These are phyloP conservation scores for Tylopilus felleus DNA, from an alignment of 768 basidiomycete genomes.

Conservation along the genomic window DNA sequence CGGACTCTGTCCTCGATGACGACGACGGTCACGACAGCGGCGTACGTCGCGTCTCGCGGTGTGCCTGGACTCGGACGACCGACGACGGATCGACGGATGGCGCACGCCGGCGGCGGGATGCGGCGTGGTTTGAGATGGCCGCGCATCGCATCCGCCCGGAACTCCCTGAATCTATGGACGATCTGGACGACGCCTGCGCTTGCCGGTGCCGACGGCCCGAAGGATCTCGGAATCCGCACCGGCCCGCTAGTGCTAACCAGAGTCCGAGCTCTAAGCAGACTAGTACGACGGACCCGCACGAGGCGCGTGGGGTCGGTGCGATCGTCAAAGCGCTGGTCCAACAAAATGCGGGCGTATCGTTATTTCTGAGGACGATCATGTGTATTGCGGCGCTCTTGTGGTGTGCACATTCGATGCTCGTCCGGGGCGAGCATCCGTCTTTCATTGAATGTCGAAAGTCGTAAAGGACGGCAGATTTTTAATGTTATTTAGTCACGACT, in stretches of 20 bases:
- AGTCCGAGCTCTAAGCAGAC: not conserved
- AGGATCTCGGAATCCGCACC: not conserved
- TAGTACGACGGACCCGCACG: conserved; percentile 1
- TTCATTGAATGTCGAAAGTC: not conserved
- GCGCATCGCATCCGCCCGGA: no score
- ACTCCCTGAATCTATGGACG: no score
- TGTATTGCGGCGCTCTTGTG: conserved; percentile 1
- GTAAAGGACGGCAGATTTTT: not conserved
- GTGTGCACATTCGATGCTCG: conserved; percentile 1
- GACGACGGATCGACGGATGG: not conserved
- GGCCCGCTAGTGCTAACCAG: not conserved
- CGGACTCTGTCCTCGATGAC: not conserved
- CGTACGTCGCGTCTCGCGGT: not conserved
- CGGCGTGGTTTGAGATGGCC: no score
- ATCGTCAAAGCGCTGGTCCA: conserved; percentile 20
- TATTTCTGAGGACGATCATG: conserved; percentile 11
- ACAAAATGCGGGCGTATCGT: conserved; percentile 6
- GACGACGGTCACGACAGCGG: not conserved
- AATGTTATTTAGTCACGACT: not conserved
- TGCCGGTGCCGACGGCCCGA: not conserved
- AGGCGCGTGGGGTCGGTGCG: conserved; percentile 14
- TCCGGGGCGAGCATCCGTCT: not conserved
- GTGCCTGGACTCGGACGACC: not conserved
- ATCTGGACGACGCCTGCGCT: not conserved
- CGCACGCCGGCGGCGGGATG: no score